Evolutionary conservation across 2,329 filamentous ascomycete species (phyloP).

Genomic region (Lachnellula arida): DNA sequence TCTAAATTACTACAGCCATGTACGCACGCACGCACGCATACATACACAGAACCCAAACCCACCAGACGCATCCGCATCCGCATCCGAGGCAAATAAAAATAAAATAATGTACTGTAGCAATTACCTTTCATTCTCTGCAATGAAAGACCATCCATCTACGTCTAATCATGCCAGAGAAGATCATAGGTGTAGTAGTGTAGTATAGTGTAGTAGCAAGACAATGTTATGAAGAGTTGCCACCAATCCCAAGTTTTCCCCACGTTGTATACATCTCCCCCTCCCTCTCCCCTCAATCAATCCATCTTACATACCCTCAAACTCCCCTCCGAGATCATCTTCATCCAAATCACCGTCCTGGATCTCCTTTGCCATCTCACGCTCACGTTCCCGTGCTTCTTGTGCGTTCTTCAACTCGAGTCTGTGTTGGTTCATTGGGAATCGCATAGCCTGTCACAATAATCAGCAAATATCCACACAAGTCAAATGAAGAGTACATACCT

Average conservation of each 20-base stretch:
- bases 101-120: constrained; percentile 24
- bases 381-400: constrained; percentile 93
- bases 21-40: neutral
- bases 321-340: constrained; percentile 90
- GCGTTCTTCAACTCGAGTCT: constrained; percentile 95
- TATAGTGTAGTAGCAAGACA: constrained; percentile 27
- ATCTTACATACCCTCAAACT: constrained; percentile 89
- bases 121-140: neutral
- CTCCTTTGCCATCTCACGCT: constrained; percentile 96
- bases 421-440: constrained; percentile 99
- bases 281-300: neutral
- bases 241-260: constrained; percentile 17
- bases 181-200: constrained; percentile 6
- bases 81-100: too few species aligned
- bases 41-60: too few species aligned
- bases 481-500: constrained; percentile 52
- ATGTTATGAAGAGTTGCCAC: constrained; percentile 26
- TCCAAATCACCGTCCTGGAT: constrained; percentile 97
- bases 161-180: constrained; percentile 8
- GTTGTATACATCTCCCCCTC: constrained; percentile 19
- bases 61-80: neutral
- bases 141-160: neutral
- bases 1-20: constrained; percentile 22
- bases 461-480: constrained; percentile 1
- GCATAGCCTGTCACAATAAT: constrained; percentile 67